Evolutionary conservation across 2,329 filamentous ascomycete species (phyloP), one percentile per base, ranked within the genome.

Genomic region (Aspergillus fumigatiaffinis): DNA sequence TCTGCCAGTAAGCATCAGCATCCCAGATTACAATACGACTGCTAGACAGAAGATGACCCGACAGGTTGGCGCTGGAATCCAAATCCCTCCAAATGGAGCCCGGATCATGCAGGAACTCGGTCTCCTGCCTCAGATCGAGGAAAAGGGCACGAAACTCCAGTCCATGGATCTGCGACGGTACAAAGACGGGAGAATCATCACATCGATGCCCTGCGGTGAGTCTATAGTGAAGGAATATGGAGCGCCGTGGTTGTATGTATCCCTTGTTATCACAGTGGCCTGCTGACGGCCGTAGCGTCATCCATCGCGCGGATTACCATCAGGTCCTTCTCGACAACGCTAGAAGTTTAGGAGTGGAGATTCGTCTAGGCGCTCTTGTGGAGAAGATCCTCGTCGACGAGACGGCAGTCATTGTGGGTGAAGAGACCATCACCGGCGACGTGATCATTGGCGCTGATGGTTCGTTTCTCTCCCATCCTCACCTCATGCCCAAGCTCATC

Each of bases 41-140:
- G 4, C 20, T 17, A 7, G 28, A n/a, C 14, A 9, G 14, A 25
- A 17, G 1, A 3, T 25, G 21, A 14, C 12, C 4, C 10, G 51
- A 8, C 49, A 68, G 41, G 57, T 66, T 23, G 68, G 68, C 0
- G 66, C 68, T 1, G 68, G 68, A 5, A 70, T 69, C 42, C 68
- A 70, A 47, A 66, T 69, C 46, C 67, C 68, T 8, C 66, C 67
- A 1, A 70, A 70, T 58, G 67, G 62, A 4, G 54, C 57, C 42
- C 57, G 64, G 9, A 50, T 67, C 2, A 55, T 68, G 42, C 25
- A 52, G 7, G 47, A 62, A 3, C 53, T 68, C 1, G 63, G 59
- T 9, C 44, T 68, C 2, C 20, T 67, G 1, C 10, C 55, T 6
- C 9, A 59, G 9, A 26, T 67, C 6, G 47, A 62, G 3, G 49